Evolutionary conservation across 306 rosid genomes (phyloP).

Genomic region (Prunus kanzakura): DNA sequence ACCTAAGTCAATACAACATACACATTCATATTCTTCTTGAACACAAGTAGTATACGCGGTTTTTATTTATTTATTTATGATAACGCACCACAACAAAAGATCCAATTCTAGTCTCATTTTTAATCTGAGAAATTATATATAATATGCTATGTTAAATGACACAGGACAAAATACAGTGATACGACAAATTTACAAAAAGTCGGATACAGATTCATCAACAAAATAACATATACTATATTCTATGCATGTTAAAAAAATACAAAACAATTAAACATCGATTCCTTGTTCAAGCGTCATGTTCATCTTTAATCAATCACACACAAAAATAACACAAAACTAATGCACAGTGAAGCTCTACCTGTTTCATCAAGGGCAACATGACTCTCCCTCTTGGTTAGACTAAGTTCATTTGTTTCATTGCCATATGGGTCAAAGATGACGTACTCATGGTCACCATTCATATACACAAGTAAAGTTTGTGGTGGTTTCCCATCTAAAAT

Average conservation of each 20-base stretch:
- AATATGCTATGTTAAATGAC: no score
- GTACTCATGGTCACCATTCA: constrained; percentile 77
- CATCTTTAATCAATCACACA: not conserved
- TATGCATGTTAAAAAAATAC: not conserved
- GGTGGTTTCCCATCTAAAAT: constrained; percentile 35
- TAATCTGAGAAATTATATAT: no score
- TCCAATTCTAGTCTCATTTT: no score
- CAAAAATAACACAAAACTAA: not conserved
- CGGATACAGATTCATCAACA: not conserved
- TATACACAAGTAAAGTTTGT: constrained; percentile 50
- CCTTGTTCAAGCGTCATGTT: not conserved
- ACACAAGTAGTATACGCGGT: no score
- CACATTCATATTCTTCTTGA: no score
- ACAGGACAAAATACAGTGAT: no score
- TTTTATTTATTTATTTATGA: no score
- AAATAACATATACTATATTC: not conserved
- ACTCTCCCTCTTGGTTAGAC: constrained; percentile 34
- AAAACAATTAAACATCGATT: not conserved
- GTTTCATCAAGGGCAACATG: constrained; percentile 52
- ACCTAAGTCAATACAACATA: no score
- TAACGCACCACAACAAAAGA: no score
- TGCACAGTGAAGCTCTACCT: constrained; percentile 43
- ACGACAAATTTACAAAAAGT: not conserved
- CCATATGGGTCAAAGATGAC: constrained; percentile 63
- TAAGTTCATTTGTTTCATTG: constrained; percentile 41